Evolutionary conservation across 192 early-diverging fungal species (phyloP).

Genomic region (Geranomyces variabilis): DNA sequence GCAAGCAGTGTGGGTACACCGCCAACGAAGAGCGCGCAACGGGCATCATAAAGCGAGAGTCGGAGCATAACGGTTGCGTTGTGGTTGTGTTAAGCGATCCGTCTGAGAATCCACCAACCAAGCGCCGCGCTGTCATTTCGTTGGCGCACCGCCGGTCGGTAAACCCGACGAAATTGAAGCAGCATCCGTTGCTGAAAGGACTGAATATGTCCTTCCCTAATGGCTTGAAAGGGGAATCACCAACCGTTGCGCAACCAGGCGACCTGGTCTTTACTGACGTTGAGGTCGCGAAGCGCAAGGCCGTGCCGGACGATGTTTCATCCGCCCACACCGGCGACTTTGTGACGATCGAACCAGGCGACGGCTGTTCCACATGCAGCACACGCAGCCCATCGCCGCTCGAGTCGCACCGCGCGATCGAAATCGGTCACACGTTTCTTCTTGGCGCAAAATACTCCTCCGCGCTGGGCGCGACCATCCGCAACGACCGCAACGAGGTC

Average conservation of each 20-base stretch:
- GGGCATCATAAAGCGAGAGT: constrained; percentile 33
- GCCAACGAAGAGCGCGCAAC: constrained; percentile 84
- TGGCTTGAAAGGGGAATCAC: neutral
- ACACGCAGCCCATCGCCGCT: constrained; percentile 41
- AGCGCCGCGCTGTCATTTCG: neutral
- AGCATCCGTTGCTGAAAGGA: constrained; percentile 6
- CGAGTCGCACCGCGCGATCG: constrained; percentile 62
- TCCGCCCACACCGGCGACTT: constrained; percentile 26
- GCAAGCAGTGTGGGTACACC: constrained; percentile 74
- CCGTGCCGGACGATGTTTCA: neutral
- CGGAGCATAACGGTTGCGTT: neutral
- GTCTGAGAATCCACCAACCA: neutral
- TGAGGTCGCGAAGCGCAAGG: neutral
- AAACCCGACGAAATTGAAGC: constrained; percentile 16
- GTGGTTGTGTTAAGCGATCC: neutral
- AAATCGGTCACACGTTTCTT: constrained; percentile 88
- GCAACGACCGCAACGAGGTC: constrained; percentile 35
- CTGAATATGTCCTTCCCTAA: neutral
- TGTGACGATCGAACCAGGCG: constrained; percentile 27
- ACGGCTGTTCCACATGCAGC: constrained; percentile 34
- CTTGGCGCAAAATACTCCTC: constrained; percentile 87
- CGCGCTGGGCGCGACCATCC: constrained; percentile 65
- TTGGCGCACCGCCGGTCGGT: constrained; percentile 8
- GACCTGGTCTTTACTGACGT: neutral
- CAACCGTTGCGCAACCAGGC: neutral